Conservation (phyloP, 192 early-diverging fungal genomes). For the Anaeromyces robustus region DNA sequence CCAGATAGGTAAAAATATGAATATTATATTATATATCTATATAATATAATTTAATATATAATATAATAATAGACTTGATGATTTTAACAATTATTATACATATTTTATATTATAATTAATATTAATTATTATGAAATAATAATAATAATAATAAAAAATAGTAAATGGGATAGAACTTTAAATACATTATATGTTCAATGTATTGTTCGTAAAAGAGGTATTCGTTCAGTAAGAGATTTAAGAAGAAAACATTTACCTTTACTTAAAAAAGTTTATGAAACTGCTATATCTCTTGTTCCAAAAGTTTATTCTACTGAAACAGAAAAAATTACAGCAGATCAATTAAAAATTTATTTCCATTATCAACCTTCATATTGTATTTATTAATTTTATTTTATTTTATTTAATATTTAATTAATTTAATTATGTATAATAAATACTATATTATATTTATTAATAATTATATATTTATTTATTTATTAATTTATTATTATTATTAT, state of each 20-base stretch:
- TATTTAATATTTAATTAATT: neutral
- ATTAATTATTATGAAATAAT: no score
- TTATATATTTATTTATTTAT: no score
- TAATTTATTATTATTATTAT: no score
- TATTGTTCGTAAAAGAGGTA: constrained; percentile 32
- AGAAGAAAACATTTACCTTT: constrained; percentile 33
- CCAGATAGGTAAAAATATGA: constrained; percentile 42
- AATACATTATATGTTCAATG: constrained; percentile 51
- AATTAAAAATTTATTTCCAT: constrained; percentile 56
- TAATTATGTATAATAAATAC: no score
- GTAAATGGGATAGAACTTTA: constrained; percentile 57
- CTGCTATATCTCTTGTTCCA: constrained; percentile 21
- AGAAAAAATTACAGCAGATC: constrained; percentile 24
- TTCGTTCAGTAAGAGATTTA: constrained; percentile 50
- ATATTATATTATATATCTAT: no score
- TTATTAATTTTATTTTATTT: neutral
- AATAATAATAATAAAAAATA: neutral
- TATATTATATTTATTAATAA: no score
- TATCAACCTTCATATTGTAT: constrained; percentile 68
- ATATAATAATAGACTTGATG: no score
- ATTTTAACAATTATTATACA: no score
- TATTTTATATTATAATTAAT: no score
- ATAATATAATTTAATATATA: no score
- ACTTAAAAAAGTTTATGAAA: constrained; percentile 42
- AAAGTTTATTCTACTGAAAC: neutral